phyloP scores from a whole-genome alignment of 2,329 filamentous ascomycete species.

The Lasiodiplodia hormozganensis region DNA sequence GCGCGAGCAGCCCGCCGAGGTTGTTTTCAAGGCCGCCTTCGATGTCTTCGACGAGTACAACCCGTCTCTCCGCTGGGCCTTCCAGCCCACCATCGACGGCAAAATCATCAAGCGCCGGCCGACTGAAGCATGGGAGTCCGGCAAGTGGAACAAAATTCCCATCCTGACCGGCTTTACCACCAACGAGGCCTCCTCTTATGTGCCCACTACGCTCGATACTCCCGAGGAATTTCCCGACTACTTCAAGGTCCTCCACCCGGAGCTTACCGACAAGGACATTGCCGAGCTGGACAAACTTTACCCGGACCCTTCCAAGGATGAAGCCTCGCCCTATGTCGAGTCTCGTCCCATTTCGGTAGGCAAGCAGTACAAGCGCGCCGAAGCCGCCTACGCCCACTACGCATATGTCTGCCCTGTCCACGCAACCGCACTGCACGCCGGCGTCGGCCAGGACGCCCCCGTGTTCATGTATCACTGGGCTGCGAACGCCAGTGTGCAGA shows the following conservation, averaged over 20 bases:
- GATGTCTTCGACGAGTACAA: slow-evolving; percentile 56
- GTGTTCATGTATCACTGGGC: slow-evolving; percentile 69
- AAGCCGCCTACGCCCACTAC: slow-evolving; percentile 69
- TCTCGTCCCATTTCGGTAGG: slow-evolving; percentile 52
- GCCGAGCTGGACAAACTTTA: slow-evolving; percentile 65
- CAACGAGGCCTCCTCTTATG: slow-evolving; percentile 72
- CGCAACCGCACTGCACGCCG: slow-evolving; percentile 60
- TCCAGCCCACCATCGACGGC: slow-evolving; percentile 73
- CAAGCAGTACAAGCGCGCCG: slow-evolving; percentile 63
- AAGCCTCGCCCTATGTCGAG: slow-evolving; percentile 51
- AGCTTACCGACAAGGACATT: slow-evolving; percentile 60
- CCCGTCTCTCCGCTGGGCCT: slow-evolving; percentile 61
- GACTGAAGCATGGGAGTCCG: slow-evolving; percentile 63
- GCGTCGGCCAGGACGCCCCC: slow-evolving; percentile 37
- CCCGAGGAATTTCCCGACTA: slow-evolving; percentile 64
- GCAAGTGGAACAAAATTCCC: slow-evolving; percentile 62
- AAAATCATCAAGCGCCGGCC: slow-evolving; percentile 65
- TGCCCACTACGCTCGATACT: slow-evolving; percentile 58
- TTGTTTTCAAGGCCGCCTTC: slow-evolving; percentile 50
- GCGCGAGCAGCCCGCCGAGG: slow-evolving; percentile 46
- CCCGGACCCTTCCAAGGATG: slow-evolving; percentile 60
- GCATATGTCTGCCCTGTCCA: slow-evolving; percentile 70
- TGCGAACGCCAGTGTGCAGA: slow-evolving; percentile 49
- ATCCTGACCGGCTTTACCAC: slow-evolving; percentile 74
- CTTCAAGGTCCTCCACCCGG: slow-evolving; percentile 67